Percentiles rank a stretch among this genome's conserved stretches.
These are phyloP conservation scores for Candida nitratophila DNA, from an alignment of 805 yeast species.

Conservation along the genomic window DNA sequence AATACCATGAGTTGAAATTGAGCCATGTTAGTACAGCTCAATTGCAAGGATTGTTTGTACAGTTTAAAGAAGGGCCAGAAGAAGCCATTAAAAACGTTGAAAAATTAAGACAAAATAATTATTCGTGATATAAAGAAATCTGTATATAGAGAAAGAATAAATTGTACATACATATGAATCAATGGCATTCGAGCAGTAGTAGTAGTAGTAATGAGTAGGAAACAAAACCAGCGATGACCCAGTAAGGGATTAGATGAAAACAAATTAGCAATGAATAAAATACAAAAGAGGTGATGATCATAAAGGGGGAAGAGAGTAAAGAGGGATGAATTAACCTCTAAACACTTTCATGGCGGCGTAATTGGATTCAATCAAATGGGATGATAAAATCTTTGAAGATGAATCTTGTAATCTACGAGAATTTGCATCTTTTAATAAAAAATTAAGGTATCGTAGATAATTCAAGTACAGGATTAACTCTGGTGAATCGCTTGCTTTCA, in stretches of 20 bases:
- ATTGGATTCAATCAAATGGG: conserved; percentile 26
- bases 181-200: too few species aligned
- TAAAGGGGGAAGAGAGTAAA: too few species aligned
- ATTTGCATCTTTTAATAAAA: conserved; percentile 32
- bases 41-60: conserved; percentile 90
- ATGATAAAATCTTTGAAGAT: conserved; percentile 33
- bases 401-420: conserved; percentile 32
- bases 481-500: too few species aligned
- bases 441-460: conserved; percentile 39
- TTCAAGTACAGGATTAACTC: conserved; percentile 36
- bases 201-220: too few species aligned
- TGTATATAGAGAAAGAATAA: not conserved
- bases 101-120: conserved; percentile 27
- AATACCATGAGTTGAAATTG: conserved; percentile 39
- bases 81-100: conserved; percentile 65
- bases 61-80: conserved; percentile 77
- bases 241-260: not conserved
- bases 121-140: not conserved
- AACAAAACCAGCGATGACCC: not conserved
- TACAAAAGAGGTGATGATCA: not conserved
- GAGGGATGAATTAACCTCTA: conserved; percentile 30
- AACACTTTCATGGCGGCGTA: conserved; percentile 8
- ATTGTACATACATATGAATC: too few species aligned
- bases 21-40: conserved; percentile 82
- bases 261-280: conserved; percentile 7